Base-by-base conservation (phyloP, 2,329 filamentous ascomycete species). In the Emmonsia crescens region DNA sequence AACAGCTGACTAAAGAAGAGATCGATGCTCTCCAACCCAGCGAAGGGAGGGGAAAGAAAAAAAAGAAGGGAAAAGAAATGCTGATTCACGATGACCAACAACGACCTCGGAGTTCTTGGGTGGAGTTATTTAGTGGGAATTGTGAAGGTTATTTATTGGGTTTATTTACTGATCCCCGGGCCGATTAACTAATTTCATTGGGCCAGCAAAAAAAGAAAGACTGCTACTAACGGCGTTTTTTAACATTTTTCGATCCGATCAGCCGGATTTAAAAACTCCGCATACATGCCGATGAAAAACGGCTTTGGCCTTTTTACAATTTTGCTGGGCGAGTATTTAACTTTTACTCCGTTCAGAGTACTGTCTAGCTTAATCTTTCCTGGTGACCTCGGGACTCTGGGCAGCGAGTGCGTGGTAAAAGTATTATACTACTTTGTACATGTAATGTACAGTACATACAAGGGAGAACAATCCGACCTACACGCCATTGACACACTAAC, bases 261-360 rank as follows among this genome's bases (percentile, higher is more conserved):
- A 16, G 21, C 38, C 55, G 55, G 55, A 57, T 24, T 24, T 2
- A 16, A 33, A 52, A 52, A n/a, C 49, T n/a, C 49, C 49, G 5
- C 49, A n/a, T n/a, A n/a, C n/a, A n/a, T n/a, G 16, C 72, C 81
- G 2, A 82, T 84, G 3, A 80, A 81, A 60, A 80, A 16, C 46
- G 21, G 10, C n/a, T 46, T 46, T 51, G 27, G 48, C 6, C 4
- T 31, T 31, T 51, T 27, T 3, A 51, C n/a, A 46, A 21, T 3
- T 24, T 21, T 24, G 44, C 42, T 46, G n/a, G 42, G 5, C n/a
- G n/a, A n/a, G n/a, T n/a, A n/a, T n/a, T n/a, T n/a, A n/a, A n/a
- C n/a, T n/a, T n/a, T n/a, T n/a, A n/a, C n/a, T n/a, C n/a, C n/a
- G n/a, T n/a, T n/a, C n/a, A n/a, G n/a, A n/a, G n/a, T n/a, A n/a